Base-by-base conservation (phyloP, 805 yeast genomes). In the Wickerhamiella galacta region DNA sequence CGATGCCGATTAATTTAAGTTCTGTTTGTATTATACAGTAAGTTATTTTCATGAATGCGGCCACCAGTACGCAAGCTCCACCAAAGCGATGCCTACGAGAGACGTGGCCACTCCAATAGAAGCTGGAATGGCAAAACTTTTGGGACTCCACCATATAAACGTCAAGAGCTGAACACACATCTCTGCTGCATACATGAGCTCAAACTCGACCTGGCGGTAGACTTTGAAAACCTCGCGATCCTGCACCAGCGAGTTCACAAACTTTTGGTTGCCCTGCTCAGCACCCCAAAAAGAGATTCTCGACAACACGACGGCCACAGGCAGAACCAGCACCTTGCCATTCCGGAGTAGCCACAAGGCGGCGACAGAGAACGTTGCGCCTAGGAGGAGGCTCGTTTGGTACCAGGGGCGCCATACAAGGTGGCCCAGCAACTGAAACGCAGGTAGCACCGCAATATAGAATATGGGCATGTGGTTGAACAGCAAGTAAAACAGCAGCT, bases 401-500 rank as follows among this genome's bases (percentile, higher is more conserved):
- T n/a, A n/a, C 14, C 14, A 30, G 6, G 15, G 16, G 11, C 20
- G 18, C 3, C 33, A 30, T 4, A 23, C 15, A 22, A 29, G 18
- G 15, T 29, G 23, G 22, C 33, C 31, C 15, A 40, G 30, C 10
- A 39, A 22, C 24, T 45, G 48, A 9, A 39, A 26, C 28, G 37
- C 33, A n/a, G 39, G 42, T 16, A 39, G 16, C 5, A 40, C 8
- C 3, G 43, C 43, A 1, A 40, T 23, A 2, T 21, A 7, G 4
- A 23, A 11, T 3, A 43, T 36, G 9, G 37, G 34, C 28, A 45
- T 28, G 6, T 31, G 20, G 9, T 31, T 20, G n/a, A 31, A 12
- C 3, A 40, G n/a, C 22, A 44, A 20, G 28, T 28, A 45, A 38
- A 45, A 42, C 4, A 41, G 28, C 24, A 40, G 30, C 26, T 40